These are phyloP conservation scores for Neofusicoccum laricinum DNA, from an alignment of 2,329 filamentous ascomycete species.

Conservation along the genomic window DNA sequence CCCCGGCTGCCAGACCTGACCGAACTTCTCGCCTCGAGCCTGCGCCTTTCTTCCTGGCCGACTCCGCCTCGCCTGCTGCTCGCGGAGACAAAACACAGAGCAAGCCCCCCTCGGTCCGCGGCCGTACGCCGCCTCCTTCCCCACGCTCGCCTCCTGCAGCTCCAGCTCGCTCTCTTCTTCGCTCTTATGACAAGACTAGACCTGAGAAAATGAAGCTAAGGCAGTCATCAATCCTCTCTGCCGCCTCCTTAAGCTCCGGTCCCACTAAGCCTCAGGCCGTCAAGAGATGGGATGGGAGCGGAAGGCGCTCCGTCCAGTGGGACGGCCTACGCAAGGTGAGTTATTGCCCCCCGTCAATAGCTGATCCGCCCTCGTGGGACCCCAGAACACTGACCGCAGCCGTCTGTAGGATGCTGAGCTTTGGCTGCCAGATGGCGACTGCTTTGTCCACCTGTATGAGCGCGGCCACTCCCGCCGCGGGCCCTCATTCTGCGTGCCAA, in stretches of 20 bases:
- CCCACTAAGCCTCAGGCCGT: constrained; percentile 22
- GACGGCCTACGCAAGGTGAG: constrained; percentile 46
- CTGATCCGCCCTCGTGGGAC: not conserved
- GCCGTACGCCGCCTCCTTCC: constrained; percentile 1
- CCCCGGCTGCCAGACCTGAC: not conserved
- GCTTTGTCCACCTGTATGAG: constrained; percentile 66
- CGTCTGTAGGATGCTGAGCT: constrained; percentile 65
- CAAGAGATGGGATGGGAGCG: constrained; percentile 37
- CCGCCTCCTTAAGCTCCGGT: not conserved
- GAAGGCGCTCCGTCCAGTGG: constrained; percentile 37
- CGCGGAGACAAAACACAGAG: not conserved
- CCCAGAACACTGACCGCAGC: not conserved
- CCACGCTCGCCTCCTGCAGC: not conserved
- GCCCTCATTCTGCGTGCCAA: constrained; percentile 65
- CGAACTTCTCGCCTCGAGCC: not conserved
- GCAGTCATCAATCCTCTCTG: constrained; percentile 7
- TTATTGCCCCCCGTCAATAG: constrained; percentile 13
- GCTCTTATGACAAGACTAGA: not conserved
- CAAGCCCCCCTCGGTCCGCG: not conserved
- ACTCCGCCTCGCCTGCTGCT: not conserved
- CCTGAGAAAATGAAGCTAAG: constrained; percentile 1
- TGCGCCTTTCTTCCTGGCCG: not conserved
- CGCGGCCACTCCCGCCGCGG: constrained; percentile 62
- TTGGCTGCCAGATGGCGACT: constrained; percentile 67
- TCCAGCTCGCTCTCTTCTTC: not conserved